Conservation (phyloP, 129 eudicot genomes). For the Chrysanthemum lavandulifolium region DNA sequence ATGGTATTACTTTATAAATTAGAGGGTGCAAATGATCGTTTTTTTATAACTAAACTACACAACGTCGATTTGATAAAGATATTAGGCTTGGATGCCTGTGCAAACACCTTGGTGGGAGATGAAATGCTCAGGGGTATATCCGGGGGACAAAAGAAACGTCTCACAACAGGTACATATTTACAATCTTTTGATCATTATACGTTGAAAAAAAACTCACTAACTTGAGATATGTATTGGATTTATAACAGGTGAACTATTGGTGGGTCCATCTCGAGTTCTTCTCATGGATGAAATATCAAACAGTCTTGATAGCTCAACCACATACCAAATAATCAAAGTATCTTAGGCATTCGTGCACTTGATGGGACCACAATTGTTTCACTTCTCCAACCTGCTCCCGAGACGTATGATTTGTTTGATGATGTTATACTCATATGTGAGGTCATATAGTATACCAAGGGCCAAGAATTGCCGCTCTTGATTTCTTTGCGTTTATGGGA, state of each 20-base stretch:
- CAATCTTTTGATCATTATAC: slow-evolving; percentile 10
- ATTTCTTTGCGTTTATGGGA: slow-evolving; percentile 84
- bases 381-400: slow-evolving; percentile 99
- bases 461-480: slow-evolving; percentile 65
- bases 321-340: slow-evolving; percentile 82
- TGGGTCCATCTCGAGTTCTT: slow-evolving; percentile 83
- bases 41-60: slow-evolving; percentile 28
- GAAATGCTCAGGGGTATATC: slow-evolving; percentile 98
- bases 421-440: slow-evolving; percentile 84
- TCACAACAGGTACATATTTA: slow-evolving; percentile 72
- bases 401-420: slow-evolving; percentile 89
- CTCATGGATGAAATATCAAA: slow-evolving; percentile 97
- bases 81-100: slow-evolving; percentile 91
- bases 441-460: slow-evolving; percentile 95
- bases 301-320: slow-evolving; percentile 95
- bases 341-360: slow-evolving; percentile 82
- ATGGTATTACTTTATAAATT: not conserved
- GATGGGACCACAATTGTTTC: slow-evolving; percentile 83
- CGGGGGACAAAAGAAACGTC: slow-evolving; percentile 97
- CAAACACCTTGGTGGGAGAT: slow-evolving; percentile 89
- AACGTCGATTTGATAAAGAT: slow-evolving; percentile 60
- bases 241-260: slow-evolving; percentile 72
- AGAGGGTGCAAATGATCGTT: not conserved
- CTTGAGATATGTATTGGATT: not conserved
- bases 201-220: not conserved